Percentiles rank a stretch among this genome's conserved stretches.
phyloP scores from a whole-genome alignment of 2,329 filamentous ascomycete genomes.

The Penicillium sp. region DNA sequence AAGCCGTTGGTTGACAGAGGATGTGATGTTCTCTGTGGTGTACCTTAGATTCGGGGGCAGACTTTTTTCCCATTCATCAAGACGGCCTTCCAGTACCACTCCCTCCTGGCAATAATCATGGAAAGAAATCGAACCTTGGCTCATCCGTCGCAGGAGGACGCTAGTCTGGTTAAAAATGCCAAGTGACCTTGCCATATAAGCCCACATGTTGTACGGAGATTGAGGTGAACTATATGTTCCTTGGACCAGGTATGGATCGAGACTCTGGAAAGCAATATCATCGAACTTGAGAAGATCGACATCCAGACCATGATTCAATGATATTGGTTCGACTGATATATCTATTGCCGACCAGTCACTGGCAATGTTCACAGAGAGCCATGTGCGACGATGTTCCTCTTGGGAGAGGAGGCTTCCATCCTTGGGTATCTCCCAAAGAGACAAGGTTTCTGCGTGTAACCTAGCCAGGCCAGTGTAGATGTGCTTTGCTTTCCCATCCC shows the following conservation, averaged over 20 bases:
- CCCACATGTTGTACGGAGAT: constrained; percentile 17
- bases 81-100: constrained; percentile 3
- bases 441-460: constrained; percentile 16
- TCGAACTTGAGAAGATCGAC: constrained; percentile 11
- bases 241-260: constrained; percentile 5
- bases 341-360: constrained; percentile 17
- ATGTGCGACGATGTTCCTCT: constrained; percentile 17
- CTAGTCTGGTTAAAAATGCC: constrained; percentile 16
- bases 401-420: neutral
- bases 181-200: constrained; percentile 16
- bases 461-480: constrained; percentile 17
- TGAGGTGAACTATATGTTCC: neutral
- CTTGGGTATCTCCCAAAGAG: neutral
- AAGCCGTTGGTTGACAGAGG: constrained; percentile 10
- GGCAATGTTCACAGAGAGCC: constrained; percentile 18
- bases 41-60: constrained; percentile 12
- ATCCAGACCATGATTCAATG: neutral
- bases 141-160: constrained; percentile 11
- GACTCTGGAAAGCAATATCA: constrained; percentile 14
- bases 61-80: constrained; percentile 13
- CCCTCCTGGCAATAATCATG: constrained; percentile 12
- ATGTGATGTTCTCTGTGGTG: constrained; percentile 11
- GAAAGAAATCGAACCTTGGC: constrained; percentile 12
- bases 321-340: constrained; percentile 14
- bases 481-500: constrained; percentile 14